Evolutionary conservation across 108 stramenopile genomes (phyloP).

Genomic region (Parietichytrium sp.): DNA sequence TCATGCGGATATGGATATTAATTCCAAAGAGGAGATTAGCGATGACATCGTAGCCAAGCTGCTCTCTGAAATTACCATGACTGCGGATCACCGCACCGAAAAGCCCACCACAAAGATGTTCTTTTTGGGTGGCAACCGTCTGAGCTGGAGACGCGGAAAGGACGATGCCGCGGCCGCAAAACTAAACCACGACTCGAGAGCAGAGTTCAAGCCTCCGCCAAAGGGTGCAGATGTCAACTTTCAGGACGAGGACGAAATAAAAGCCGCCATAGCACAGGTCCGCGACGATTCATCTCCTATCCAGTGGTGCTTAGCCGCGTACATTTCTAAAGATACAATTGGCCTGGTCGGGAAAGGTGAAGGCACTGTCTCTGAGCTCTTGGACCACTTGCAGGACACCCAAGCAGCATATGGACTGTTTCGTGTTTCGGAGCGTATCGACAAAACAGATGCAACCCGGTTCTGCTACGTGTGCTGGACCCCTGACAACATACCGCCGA

Average conservation of each 20-base stretch:
- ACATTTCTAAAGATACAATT: conserved; percentile 34
- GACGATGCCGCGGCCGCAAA: conserved; percentile 32
- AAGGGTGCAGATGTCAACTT: conserved; percentile 43
- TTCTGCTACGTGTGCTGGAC: conserved; percentile 49
- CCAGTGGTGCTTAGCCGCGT: conserved; percentile 46
- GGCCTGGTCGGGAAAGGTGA: conserved; percentile 38
- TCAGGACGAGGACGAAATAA: conserved; percentile 34
- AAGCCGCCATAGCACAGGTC: conserved; percentile 39
- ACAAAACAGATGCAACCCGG: conserved; percentile 43
- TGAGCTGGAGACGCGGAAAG: conserved; percentile 40
- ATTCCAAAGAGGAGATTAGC: conserved; percentile 40
- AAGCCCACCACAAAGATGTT: conserved; percentile 21
- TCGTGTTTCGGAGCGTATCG: conserved; percentile 43
- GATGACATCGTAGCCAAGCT: conserved; percentile 35
- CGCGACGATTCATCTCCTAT: conserved; percentile 39
- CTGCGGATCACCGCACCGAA: not conserved
- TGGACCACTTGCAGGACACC: conserved; percentile 42
- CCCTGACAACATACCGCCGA: conserved; percentile 46
- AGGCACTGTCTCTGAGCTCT: conserved; percentile 41
- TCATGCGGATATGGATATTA: conserved; percentile 53
- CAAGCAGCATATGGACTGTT: conserved; percentile 46
- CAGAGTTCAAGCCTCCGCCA: conserved; percentile 42
- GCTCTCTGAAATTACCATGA: conserved; percentile 47
- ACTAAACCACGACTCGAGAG: conserved; percentile 39
- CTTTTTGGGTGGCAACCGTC: conserved; percentile 28